Base-by-base conservation (phyloP, 2,329 filamentous ascomycete genomes). In the Trichoderma sp. region DNA sequence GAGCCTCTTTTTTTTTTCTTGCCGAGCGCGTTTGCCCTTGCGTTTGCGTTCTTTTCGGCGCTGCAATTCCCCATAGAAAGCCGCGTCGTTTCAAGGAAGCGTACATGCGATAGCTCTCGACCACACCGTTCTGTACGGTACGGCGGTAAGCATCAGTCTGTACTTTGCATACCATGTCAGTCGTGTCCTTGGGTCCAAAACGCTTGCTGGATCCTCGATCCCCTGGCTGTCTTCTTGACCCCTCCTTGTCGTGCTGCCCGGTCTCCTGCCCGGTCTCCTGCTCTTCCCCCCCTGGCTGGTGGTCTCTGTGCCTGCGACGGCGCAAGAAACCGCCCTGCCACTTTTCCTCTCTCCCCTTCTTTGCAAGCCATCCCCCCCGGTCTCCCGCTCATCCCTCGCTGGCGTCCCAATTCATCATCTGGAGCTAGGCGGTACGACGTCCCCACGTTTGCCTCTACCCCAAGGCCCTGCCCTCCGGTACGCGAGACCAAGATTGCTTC, bases 401-500 rank as follows among this genome's bases (percentile, higher is more conserved):
- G 67, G 60, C 59, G 32, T 58, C 45, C 54, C 56, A 67, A 56
- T 35, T 67, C 54, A 54, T 35, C 48, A 58, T 61, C 70, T 72
- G 67, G 69, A 66, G 70, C 69, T 71, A 75, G 73, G 71, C 72
- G 74, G 74, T 76, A 76, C 73, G 74, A 71, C 73, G 71, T 74
- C 73, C 71, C 72, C 75, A 71, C 71, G 56, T 68, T 68, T 70
- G 66, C 63, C 69, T 67, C 71, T 71, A 68, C 71, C 71, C 72
- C 70, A 71, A 69, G 66, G 73, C 72, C 73, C 72, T 56, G 59
- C 69, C 70, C 71, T 69, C 70, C 67, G 72, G 71, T 74, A 73
- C 72, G 73, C 72, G 71, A 74, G 73, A 73, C 73, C 76, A 74
- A 74, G 75, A 74, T 76, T 78, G 76, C 75, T 77, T 77, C 50